phyloP scores from a whole-genome alignment of 2,329 filamentous ascomycete genomes.

The Trichoderma sp. region DNA sequence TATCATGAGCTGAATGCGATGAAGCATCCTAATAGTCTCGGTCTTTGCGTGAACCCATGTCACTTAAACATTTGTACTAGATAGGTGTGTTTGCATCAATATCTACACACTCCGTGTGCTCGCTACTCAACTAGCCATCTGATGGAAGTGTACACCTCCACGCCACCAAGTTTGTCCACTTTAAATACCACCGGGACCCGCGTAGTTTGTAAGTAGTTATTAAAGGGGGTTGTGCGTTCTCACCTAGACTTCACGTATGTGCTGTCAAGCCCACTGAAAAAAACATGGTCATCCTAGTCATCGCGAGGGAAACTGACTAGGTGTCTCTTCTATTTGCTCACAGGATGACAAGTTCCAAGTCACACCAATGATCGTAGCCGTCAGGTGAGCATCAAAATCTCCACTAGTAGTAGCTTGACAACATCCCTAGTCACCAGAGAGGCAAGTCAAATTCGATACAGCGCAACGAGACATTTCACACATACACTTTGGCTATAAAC shows the following conservation, averaged over 20 bases:
- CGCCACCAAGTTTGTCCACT: not conserved
- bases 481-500: not conserved
- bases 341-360: not conserved
- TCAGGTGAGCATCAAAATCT: not conserved
- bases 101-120: not conserved
- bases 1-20: not conserved
- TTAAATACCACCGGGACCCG: not conserved
- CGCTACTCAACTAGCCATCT: not conserved
- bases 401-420: not conserved
- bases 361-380: not conserved
- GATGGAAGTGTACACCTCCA: not conserved
- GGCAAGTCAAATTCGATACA: not conserved
- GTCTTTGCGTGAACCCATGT: not conserved
- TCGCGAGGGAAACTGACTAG: not conserved
- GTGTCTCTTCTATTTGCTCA: not conserved
- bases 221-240: not conserved
- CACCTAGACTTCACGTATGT: not conserved
- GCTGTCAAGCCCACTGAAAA: not conserved
- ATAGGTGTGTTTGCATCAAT: not conserved
- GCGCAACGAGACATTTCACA: not conserved
- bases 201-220: not conserved
- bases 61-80: not conserved
- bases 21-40: not conserved
- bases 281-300: not conserved
- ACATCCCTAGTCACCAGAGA: not conserved